Evolutionary conservation across 495 filamentous ascomycete species (phyloP).

Genomic region (Penicillium subrubescens): DNA sequence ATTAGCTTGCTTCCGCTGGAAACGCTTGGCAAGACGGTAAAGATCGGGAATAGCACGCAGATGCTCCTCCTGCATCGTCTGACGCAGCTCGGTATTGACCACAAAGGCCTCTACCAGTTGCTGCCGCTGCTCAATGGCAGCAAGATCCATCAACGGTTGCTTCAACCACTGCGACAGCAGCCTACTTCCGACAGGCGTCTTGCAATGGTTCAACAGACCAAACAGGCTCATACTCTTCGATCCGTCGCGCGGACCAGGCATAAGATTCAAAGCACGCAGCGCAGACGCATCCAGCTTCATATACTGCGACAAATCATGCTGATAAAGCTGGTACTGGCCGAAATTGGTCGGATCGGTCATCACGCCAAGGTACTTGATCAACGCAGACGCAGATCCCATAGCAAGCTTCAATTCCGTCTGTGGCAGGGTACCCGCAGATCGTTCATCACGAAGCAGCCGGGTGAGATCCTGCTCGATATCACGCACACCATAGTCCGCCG

Average conservation of each 20-base stretch:
- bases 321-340: slow-evolving; percentile 94
- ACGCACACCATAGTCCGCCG: slow-evolving; percentile 78
- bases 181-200: slow-evolving; percentile 89
- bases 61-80: slow-evolving; percentile 98
- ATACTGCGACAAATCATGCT: slow-evolving; percentile 94
- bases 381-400: slow-evolving; percentile 90
- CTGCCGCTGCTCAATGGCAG: slow-evolving; percentile 88
- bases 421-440: slow-evolving; percentile 73
- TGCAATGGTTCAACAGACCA: slow-evolving; percentile 95
- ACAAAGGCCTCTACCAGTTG: slow-evolving; percentile 96
- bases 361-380: slow-evolving; percentile 95
- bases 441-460: slow-evolving; percentile 81
- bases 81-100: slow-evolving; percentile 87
- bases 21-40: slow-evolving; percentile 90
- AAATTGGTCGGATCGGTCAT: slow-evolving; percentile 92
- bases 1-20: slow-evolving; percentile 86
- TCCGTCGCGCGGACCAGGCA: slow-evolving; percentile 93
- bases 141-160: slow-evolving; percentile 91
- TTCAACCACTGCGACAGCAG: slow-evolving; percentile 96
- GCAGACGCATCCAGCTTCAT: slow-evolving; percentile 99
- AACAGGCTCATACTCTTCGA: slow-evolving; percentile 97
- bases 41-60: slow-evolving; percentile 91
- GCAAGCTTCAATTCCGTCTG: slow-evolving; percentile 92
- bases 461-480: slow-evolving; percentile 97
- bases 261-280: slow-evolving; percentile 90